Base-by-base conservation (phyloP, 768 basidiomycete genomes). In the Neoboletus magnificus region DNA sequence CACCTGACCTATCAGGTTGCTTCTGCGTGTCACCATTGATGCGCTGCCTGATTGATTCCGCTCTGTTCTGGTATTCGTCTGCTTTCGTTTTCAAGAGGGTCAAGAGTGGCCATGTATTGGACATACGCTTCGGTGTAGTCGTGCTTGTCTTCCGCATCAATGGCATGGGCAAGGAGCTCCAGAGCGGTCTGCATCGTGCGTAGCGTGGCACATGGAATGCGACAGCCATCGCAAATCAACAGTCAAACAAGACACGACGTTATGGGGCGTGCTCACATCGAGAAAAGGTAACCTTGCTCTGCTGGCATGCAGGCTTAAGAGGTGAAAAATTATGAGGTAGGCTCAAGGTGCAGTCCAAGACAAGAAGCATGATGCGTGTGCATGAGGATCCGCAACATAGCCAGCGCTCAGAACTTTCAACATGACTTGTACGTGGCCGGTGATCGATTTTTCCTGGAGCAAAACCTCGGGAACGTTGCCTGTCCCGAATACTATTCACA, bases 101-200 rank as follows among this genome's bases (percentile, higher is more conserved):
- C 96, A 54, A 98, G 80, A 2, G 92, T 81, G 75, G 97, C 93
- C 77, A 89, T 87, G 75, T 96, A 95, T 61, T 85, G 80, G 74
- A 89, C 93, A 81, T 91, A 95, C 18, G 94, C 93, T 67, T 93
- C 92, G 8, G 82, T 78, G 76, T 97, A 98, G 72, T 95, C 89
- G 73, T 87, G 85, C 71, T 89, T 90, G 53, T 82, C 81, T 75
- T 98, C 96, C 60, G 89, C 87, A 50, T 91, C 89, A 63, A 95
- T 93, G 43, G 93, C 93, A 65, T 82, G 81, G 70, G 93, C 89
- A 16, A 97, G 91, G 46, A 96, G 82, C 61, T 91, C 89, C 65
- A 96, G 87, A 42, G 93, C 92, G 61, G 81, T 79, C 85, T 86
- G 40, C 27, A 15, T 32, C 5, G 13, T 22, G 25, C 33, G 22